These are phyloP conservation scores for Rhodamnia rubescens DNA, from an alignment of 345 rosid genomes.

Conservation along the genomic window DNA sequence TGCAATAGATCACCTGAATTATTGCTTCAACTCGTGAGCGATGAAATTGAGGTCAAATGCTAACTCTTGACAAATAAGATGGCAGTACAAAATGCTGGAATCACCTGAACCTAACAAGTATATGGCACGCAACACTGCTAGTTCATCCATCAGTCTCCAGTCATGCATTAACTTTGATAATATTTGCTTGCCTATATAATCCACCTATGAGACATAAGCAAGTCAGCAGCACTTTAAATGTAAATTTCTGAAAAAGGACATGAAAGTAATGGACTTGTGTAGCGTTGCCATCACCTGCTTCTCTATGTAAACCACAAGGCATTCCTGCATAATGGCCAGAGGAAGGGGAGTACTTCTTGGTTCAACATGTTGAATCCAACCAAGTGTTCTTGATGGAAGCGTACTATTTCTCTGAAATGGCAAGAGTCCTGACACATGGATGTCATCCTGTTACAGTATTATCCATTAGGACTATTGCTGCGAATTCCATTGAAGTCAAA, in stretches of 20 bases:
- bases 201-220: constrained; percentile 43
- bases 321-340: constrained; percentile 76
- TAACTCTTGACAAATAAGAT: background rate
- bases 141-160: constrained; percentile 97
- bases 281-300: constrained; percentile 51
- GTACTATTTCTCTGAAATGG: constrained; percentile 91
- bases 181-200: constrained; percentile 60
- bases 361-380: constrained; percentile 58
- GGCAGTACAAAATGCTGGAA: background rate
- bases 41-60: background rate
- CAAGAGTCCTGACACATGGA: constrained; percentile 52
- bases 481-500: background rate
- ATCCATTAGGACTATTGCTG: background rate
- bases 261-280: background rate
- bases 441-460: constrained; percentile 43
- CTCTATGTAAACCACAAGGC: constrained; percentile 55
- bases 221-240: constrained; percentile 1
- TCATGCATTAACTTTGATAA: constrained; percentile 82
- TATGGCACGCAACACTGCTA: constrained; percentile 88
- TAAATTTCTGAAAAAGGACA: background rate
- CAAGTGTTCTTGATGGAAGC: constrained; percentile 63
- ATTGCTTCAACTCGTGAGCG: background rate
- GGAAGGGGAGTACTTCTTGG: constrained; percentile 63
- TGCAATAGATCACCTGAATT: constrained; percentile 86
- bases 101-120: constrained; percentile 95